A percentile compares a stretch with the other conserved stretches of the same genome.
Evolutionary conservation across 257 asterid species (phyloP).

Genomic region (Przewalskia tangutica): DNA sequence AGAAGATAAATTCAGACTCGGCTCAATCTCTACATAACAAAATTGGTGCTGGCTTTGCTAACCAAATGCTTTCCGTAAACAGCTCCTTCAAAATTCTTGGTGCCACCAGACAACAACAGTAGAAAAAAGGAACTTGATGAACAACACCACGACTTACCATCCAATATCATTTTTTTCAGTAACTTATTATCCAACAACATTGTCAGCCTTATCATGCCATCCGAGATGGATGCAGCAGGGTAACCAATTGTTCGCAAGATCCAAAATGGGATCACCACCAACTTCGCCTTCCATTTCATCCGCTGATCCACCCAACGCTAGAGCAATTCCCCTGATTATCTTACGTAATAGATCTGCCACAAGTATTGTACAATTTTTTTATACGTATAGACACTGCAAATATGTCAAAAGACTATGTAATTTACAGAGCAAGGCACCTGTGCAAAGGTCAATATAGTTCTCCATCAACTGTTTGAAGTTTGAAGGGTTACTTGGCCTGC

Average conservation of each 20-base stretch:
- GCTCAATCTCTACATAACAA: slow-evolving; percentile 11
- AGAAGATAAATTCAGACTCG: not conserved
- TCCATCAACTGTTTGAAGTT: slow-evolving; percentile 48
- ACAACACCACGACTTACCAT: not conserved
- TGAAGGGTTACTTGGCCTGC: slow-evolving; percentile 73
- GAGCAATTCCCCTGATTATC: slow-evolving; percentile 82
- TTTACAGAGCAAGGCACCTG: slow-evolving; percentile 34
- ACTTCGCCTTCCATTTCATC: slow-evolving; percentile 49
- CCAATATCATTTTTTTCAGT: not conserved
- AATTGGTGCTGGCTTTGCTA: slow-evolving; percentile 60
- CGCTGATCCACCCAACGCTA: slow-evolving; percentile 52
- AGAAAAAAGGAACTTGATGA: not conserved
- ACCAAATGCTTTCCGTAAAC: slow-evolving; percentile 80
- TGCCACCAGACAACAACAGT: slow-evolving; percentile 33
- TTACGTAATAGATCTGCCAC: slow-evolving; percentile 55
- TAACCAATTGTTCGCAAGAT: slow-evolving; percentile 74
- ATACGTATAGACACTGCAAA: not conserved
- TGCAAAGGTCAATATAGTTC: slow-evolving; percentile 60
- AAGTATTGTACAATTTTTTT: not conserved
- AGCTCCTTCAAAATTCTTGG: slow-evolving; percentile 46
- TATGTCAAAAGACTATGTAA: not conserved
- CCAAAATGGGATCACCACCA: slow-evolving; percentile 97
- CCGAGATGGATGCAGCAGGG: slow-evolving; percentile 30
- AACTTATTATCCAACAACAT: slow-evolving; percentile 60
- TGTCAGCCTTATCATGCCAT: slow-evolving; percentile 27